Percentiles rank a stretch among this genome's conserved stretches.
phyloP scores from a whole-genome alignment of 208 protist genomes.

The Trichomonas gallinae region DNA sequence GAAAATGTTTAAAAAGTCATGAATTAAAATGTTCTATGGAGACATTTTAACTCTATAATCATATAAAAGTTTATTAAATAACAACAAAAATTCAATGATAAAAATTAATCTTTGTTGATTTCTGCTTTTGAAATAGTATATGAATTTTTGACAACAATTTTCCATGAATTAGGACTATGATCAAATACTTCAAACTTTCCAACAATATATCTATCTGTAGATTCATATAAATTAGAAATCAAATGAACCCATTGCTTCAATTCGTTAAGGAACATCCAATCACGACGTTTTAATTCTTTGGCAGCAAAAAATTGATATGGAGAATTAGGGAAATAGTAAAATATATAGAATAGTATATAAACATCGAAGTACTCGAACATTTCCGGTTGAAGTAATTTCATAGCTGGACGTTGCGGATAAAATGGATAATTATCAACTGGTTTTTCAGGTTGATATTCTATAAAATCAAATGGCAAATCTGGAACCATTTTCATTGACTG shows the following conservation, averaged over 20 bases:
- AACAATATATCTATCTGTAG: not conserved
- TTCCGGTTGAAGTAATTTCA: not conserved
- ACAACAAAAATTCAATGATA: no score
- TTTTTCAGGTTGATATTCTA: not conserved
- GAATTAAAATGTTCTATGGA: no score
- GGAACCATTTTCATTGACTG: not conserved
- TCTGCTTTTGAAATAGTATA: not conserved
- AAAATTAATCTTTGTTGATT: not conserved
- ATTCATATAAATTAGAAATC: not conserved
- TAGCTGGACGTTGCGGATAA: not conserved
- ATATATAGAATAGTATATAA: not conserved
- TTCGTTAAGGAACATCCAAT: not conserved
- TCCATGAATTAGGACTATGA: not conserved
- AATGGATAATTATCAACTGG: not conserved
- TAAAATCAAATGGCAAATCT: not conserved
- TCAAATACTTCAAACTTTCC: not conserved
- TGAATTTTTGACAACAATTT: not conserved
- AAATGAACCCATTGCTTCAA: not conserved
- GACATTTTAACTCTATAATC: no score
- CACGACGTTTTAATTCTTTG: not conserved
- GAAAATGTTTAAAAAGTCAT: no score
- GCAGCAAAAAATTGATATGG: not conserved
- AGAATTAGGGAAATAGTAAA: not conserved
- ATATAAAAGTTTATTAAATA: no score
- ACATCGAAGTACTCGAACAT: not conserved